A percentile compares a stretch with the other conserved stretches of the same genome.
phyloP scores from a whole-genome alignment of 2,329 filamentous ascomycete genomes.

The Fusarium sarcochroum region DNA sequence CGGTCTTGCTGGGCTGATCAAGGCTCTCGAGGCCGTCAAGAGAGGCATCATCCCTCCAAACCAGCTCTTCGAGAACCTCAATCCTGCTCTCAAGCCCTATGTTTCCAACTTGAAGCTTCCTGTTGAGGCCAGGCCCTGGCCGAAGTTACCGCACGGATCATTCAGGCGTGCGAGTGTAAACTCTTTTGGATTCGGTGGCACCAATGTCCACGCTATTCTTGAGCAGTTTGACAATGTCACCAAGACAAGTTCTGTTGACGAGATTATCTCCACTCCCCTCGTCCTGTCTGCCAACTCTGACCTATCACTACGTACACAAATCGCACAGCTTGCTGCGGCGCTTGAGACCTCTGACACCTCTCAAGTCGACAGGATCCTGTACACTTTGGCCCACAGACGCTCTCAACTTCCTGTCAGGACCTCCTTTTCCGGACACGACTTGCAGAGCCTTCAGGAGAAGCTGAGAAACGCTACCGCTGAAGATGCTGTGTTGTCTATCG shows the following conservation, averaged over 20 bases:
- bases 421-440: not conserved
- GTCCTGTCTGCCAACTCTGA: slow-evolving; percentile 1
- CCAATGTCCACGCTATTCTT: slow-evolving; percentile 5
- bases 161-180: slow-evolving; percentile 7
- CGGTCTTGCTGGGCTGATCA: slow-evolving; percentile 8
- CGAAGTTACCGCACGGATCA: not conserved
- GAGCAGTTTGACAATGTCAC: not conserved
- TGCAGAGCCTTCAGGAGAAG: not conserved
- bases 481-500: not conserved
- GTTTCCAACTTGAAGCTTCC: not conserved
- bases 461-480: not conserved
- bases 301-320: not conserved
- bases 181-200: slow-evolving; percentile 10
- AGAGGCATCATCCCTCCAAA: slow-evolving; percentile 5
- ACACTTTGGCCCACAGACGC: not conserved
- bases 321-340: not conserved
- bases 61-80: not conserved
- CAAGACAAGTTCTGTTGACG: not conserved
- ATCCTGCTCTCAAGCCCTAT: not conserved
- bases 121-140: not conserved
- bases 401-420: not conserved
- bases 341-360: not conserved
- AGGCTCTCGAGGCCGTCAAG: slow-evolving; percentile 8
- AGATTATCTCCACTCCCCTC: not conserved
- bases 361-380: not conserved